Base-by-base conservation (phyloP, 202 grass and related monocot genomes). In the Alloteropsis angusta region DNA sequence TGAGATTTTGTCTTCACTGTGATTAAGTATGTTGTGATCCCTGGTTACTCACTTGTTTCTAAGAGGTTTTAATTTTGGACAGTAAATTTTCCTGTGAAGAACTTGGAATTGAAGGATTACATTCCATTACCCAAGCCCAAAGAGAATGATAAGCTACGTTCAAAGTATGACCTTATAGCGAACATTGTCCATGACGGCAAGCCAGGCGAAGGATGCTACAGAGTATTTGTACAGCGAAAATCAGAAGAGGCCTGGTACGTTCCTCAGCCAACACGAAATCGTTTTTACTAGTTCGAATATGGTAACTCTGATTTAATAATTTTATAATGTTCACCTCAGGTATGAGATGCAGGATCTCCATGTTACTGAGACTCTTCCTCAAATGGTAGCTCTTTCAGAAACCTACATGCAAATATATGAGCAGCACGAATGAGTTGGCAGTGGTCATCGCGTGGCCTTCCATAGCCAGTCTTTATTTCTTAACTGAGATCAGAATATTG, bases 301-400 rank as follows among this genome's bases (percentile, higher is more conserved):
- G 22, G 64, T 26, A 38, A 57, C 8, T 26, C 57, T 2, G 4
- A 43, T 59, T 45, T 53, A 60, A 61, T 72, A 47, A 49, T 86
- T 80, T 25, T 7, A 16, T 7, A 48, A 72, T 93, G 11, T 79
- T 66, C 49, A 32, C 15, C 59, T 60, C 66, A 99, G 96, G 96
- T 99, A 93, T 49, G 96, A 99, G 68, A 99, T 99, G 96, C 92
- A 99, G 78, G 96, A 99, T 68, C 87, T 99, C 28, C 96, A 99
- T 84, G 96, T 99, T 42, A 99, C 86, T 0, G 96, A 99, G 81
- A 99, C 96, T 73, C 96, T 95, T 77, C 96, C 92, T 54, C 92
- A 99, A 88, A 99, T 99, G 87, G 96, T 99, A 25, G 90, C 90
- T 80, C 89, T 99, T 22, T 95, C 96, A 3, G 96, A 93, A 83